Evolutionary conservation across 345 rosid species (phyloP).

Genomic region (Eucalyptus tenuipes): DNA sequence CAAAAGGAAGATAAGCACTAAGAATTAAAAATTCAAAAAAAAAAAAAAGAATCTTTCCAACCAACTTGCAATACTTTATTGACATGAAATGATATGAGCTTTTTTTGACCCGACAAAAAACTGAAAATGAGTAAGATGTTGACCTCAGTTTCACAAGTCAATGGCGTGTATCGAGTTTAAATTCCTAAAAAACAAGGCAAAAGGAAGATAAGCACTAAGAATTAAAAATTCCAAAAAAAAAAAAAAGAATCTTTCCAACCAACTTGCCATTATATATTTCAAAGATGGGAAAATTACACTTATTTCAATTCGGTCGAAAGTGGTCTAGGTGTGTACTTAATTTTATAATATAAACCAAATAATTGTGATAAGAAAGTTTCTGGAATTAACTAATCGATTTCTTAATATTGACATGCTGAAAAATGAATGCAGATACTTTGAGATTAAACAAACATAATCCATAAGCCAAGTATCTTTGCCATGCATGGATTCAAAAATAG

Average conservation of each 20-base stretch:
- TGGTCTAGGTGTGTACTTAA: neutral
- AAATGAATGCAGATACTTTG: neutral
- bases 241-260: neutral
- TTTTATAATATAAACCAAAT: neutral
- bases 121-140: neutral
- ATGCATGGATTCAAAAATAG: neutral
- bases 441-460: neutral
- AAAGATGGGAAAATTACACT: neutral
- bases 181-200: neutral
- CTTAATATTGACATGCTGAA: neutral
- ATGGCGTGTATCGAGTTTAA: neutral
- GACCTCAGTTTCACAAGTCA: neutral
- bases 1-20: neutral
- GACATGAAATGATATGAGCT: neutral
- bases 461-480: neutral
- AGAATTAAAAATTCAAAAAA: neutral
- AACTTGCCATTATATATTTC: neutral
- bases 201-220: neutral
- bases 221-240: neutral
- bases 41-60: neutral
- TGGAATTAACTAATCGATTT: neutral
- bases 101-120: neutral
- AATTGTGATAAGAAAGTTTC: neutral
- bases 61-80: neutral
- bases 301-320: accelerated